Conservation (phyloP, 192 early-diverging fungal species). For the Allomyces javanicus region DNA sequence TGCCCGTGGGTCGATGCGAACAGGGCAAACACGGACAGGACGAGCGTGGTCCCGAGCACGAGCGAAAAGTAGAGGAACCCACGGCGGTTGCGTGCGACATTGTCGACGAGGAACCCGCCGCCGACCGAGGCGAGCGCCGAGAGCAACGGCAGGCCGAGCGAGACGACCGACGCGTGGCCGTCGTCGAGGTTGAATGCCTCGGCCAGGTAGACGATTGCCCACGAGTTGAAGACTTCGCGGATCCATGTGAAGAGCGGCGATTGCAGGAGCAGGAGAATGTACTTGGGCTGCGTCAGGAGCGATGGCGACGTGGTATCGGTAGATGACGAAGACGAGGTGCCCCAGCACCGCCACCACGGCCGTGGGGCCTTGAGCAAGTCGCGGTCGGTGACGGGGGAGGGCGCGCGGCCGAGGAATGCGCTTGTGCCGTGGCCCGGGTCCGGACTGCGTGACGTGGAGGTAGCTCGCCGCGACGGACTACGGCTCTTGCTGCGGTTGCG, state of each 20-base stretch:
- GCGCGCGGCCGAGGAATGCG: too few relatives aligned
- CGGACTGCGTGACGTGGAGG: too few relatives aligned
- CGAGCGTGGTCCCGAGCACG: neutral
- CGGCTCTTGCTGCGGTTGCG: too few relatives aligned
- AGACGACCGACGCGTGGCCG: neutral
- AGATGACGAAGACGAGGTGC: too few relatives aligned
- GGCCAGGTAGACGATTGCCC: neutral
- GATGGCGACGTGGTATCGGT: too few relatives aligned
- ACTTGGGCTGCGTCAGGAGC: neutral
- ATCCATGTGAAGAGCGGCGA: neutral
- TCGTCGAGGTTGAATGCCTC: neutral
- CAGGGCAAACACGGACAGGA: too few relatives aligned
- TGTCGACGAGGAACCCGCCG: neutral
- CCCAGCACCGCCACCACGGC: too few relatives aligned
- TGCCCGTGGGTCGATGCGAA: too few relatives aligned
- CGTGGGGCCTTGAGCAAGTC: too few relatives aligned
- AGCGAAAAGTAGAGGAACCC: neutral
- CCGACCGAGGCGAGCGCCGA: neutral
- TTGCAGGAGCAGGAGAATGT: neutral
- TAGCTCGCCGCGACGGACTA: too few relatives aligned
- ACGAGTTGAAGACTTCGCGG: neutral
- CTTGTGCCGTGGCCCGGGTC: too few relatives aligned
- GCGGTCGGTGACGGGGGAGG: too few relatives aligned
- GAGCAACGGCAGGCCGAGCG: neutral
- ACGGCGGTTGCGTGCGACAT: neutral